These are phyloP conservation scores for Pholiota microspora DNA, from an alignment of 768 basidiomycete genomes.

Conservation along the genomic window DNA sequence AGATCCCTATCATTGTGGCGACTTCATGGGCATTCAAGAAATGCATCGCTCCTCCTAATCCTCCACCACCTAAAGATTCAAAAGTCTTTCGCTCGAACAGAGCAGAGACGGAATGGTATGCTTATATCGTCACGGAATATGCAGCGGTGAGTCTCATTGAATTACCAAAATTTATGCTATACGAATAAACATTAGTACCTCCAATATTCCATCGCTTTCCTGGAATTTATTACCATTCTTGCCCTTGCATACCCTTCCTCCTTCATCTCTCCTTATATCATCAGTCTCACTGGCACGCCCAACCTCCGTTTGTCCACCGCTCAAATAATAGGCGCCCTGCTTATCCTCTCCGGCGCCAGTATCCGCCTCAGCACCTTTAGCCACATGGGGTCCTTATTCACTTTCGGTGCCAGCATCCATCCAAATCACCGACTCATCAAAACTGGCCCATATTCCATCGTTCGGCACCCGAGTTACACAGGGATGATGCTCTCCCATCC, in stretches of 20 bases:
- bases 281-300: constrained; percentile 8
- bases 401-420: constrained; percentile 30
- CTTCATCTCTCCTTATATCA: constrained; percentile 6
- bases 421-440: constrained; percentile 39
- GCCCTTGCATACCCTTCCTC: constrained; percentile 7
- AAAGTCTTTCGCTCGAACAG: constrained; percentile 2
- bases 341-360: constrained; percentile 10
- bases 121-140: background rate
- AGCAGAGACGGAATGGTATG: constrained; percentile 5
- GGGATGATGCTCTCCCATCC: constrained; percentile 1
- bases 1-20: constrained; percentile 15
- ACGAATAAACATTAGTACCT: background rate
- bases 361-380: constrained; percentile 13
- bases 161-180: background rate
- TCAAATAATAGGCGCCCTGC: background rate
- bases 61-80: constrained; percentile 11
- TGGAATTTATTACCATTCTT: constrained; percentile 11
- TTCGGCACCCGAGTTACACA: constrained; percentile 44
- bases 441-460: constrained; percentile 39
- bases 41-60: constrained; percentile 14
- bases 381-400: constrained; percentile 17
- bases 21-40: constrained; percentile 9
- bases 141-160: background rate
- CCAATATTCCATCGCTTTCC: constrained; percentile 7
- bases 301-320: constrained; percentile 4